A percentile compares a stretch with the other conserved stretches of the same genome.
Evolutionary conservation across 192 early-diverging fungal species (phyloP).

Genomic region (Chytriomyces confervae): DNA sequence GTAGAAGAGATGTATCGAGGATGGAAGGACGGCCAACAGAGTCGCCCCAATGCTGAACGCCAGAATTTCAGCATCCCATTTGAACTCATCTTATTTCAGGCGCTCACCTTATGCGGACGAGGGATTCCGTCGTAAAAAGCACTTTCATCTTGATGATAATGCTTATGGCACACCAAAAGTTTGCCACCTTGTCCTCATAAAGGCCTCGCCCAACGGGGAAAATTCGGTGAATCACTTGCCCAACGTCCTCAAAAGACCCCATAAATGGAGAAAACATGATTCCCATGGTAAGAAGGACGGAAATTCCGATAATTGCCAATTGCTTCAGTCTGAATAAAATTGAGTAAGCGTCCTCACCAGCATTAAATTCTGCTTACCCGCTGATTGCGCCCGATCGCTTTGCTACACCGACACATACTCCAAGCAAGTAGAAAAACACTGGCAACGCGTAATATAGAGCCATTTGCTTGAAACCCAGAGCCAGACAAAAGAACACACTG

Average conservation of each 20-base stretch:
- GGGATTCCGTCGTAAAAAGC: conserved; percentile 61
- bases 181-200: conserved; percentile 99
- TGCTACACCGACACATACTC: conserved; percentile 52
- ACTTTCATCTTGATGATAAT: conserved; percentile 82
- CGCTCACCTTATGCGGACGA: conserved; percentile 73
- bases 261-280: conserved; percentile 76
- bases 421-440: conserved; percentile 88
- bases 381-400: conserved; percentile 7
- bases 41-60: conserved; percentile 68
- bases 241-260: conserved; percentile 60
- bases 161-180: conserved; percentile 94
- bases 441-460: conserved; percentile 91
- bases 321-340: conserved; percentile 48
- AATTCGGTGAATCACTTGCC: conserved; percentile 81
- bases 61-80: background rate
- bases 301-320: conserved; percentile 74
- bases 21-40: conserved; percentile 72
- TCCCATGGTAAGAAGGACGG: conserved; percentile 75
- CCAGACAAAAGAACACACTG: conserved; percentile 79
- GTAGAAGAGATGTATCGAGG: conserved; percentile 68
- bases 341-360: background rate
- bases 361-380: background rate
- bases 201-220: conserved; percentile 93
- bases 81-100: background rate
- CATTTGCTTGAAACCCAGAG: conserved; percentile 97